Conservation (phyloP, 176 grass and related monocot genomes). For the Pontederia crassipes region DNA sequence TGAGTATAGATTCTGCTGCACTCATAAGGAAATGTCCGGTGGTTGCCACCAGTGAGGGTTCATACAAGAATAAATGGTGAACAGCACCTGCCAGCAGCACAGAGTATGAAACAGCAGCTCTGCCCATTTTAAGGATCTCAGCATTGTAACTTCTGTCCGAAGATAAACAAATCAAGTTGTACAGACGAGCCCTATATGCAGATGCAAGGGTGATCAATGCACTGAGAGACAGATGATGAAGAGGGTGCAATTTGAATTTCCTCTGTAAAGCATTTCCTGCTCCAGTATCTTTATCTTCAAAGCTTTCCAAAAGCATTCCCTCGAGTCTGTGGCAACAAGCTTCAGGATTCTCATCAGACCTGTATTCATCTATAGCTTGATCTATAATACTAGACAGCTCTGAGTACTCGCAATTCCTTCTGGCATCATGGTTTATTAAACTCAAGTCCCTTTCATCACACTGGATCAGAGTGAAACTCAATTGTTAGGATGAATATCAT, state of each 20-base stretch:
- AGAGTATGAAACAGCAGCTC: conserved; percentile 51
- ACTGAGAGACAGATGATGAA: conserved; percentile 51
- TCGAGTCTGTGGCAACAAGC: conserved; percentile 63
- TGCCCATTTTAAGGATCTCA: conserved; percentile 38
- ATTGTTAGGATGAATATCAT: no score
- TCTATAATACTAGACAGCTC: conserved; percentile 42
- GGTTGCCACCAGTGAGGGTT: conserved; percentile 54
- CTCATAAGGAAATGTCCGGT: conserved; percentile 1
- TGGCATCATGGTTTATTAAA: not conserved
- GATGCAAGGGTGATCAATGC: conserved; percentile 65
- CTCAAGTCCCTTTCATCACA: conserved; percentile 2
- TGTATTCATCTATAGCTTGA: conserved; percentile 58
- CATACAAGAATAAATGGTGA: conserved; percentile 54
- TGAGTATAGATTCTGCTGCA: no score
- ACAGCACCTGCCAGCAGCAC: conserved; percentile 46
- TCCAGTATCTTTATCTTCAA: conserved; percentile 9
- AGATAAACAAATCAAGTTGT: conserved; percentile 17
- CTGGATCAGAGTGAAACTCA: not conserved
- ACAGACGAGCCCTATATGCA: conserved; percentile 43
- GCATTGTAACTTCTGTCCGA: conserved; percentile 14
- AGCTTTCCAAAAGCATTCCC: conserved; percentile 49
- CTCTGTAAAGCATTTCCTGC: not conserved
- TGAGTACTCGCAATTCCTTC: conserved; percentile 11
- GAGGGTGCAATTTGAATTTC: conserved; percentile 44
- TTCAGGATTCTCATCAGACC: conserved; percentile 44